A percentile compares a stretch with the other conserved stretches of the same genome.
Evolutionary conservation across 2,329 filamentous ascomycete genomes (phyloP).

Genomic region (Ceratocystis variospora): DNA sequence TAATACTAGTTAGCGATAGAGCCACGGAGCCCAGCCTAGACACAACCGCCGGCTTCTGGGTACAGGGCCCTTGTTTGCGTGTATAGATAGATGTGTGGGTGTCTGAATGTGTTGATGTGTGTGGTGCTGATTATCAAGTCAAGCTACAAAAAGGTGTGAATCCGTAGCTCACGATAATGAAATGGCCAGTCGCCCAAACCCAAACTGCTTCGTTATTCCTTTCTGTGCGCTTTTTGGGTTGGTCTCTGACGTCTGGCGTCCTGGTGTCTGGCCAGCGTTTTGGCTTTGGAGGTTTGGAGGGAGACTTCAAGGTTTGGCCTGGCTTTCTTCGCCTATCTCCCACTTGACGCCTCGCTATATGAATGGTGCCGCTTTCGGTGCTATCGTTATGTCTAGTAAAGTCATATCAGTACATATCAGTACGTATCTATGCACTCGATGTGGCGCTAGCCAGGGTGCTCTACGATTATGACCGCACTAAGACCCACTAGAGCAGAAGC

Average conservation of each 20-base stretch:
- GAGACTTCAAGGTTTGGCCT: conserved; percentile 3
- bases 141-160: background rate
- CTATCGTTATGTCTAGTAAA: background rate
- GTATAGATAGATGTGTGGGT: background rate
- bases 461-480: background rate
- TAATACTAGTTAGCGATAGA: conserved; percentile 4
- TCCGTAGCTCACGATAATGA: background rate
- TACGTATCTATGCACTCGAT: no score
- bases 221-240: conserved; percentile 3
- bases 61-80: background rate
- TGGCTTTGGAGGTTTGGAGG: conserved; percentile 1
- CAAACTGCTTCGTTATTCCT: background rate
- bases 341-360: background rate
- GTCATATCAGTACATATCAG: no score
- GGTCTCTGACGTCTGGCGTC: conserved; percentile 1
- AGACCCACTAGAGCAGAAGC: background rate
- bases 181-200: background rate
- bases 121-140: background rate
- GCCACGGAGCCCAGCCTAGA: background rate
- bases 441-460: background rate
- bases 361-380: conserved; percentile 10
- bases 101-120: no score
- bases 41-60: background rate
- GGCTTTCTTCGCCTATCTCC: background rate
- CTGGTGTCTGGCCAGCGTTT: background rate